Base-by-base conservation (phyloP, 2,329 filamentous ascomycete genomes). In the Neofusicoccum kwambonambiense region DNA sequence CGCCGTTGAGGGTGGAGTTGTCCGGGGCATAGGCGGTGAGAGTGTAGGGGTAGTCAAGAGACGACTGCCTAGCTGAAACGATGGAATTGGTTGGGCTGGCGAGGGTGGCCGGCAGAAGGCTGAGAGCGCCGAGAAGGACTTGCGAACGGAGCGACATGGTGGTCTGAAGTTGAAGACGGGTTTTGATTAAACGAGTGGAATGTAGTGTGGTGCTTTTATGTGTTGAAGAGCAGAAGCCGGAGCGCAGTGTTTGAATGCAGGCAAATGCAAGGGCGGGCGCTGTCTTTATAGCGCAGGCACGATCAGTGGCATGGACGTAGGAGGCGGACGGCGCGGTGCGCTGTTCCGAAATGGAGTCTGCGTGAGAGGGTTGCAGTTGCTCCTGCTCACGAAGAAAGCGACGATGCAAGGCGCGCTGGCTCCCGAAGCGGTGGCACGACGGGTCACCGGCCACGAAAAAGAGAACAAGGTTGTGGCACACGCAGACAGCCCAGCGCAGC, bases 21-120 rank as follows among this genome's bases (percentile, higher is more conserved):
- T 51, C 45, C 8, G 66, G 67, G 15, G 52, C 62, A 35, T 68
- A 69, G 34, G 65, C 67, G 3, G 65, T 69, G 31, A 70, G 52
- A 12, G 68, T 69, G 57, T 67, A 63, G 9, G 31, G 45, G n/a
- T 27, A 13, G 35, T 37, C 11, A 2, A 57, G 62, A 13, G 31
- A 7, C 9, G 54, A 35, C 27, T 47, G 56, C 2, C 56, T 41
- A 17, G 56, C 41, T 35, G 31, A 22, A 27, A 44, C 13, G 37
- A 22, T 7, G 19, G 42, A 13, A 11, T 41, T 47, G 57, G 57
- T 17, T 4, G 51, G 51, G 8, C 39, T 8, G 50, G 49, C 51
- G 12, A 57, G 27, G 13, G 52, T 15, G 3, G 44, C n/a, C 1
- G 62, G 34, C 4, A 47, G 19, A 19, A 64, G 42, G 42, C 42